These are phyloP conservation scores for Bjerkandera adusta DNA, from an alignment of 1,284 basidiomycete genomes.

Conservation along the genomic window DNA sequence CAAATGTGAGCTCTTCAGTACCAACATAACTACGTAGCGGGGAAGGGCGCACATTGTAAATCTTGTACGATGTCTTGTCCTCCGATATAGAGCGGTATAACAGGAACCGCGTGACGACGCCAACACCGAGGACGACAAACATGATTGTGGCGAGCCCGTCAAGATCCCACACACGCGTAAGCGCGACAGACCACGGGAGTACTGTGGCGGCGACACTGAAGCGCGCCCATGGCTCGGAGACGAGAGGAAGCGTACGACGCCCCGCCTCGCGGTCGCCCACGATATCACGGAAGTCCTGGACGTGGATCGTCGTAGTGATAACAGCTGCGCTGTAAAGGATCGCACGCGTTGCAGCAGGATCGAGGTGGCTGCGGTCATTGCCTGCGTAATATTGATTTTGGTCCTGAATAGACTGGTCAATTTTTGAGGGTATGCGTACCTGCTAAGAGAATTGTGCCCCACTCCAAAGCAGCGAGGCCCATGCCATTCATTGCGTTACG, in stretches of 20 bases:
- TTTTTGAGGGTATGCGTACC: conserved; percentile 6
- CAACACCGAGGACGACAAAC: background rate
- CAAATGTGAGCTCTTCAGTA: too few species aligned
- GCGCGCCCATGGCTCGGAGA: conserved; percentile 24
- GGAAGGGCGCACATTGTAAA: conserved; percentile 9
- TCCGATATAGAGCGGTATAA: background rate
- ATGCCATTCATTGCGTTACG: conserved; percentile 34
- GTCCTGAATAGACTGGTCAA: background rate
- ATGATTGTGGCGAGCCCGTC: background rate
- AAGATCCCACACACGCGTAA: conserved; percentile 8
- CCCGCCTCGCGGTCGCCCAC: conserved; percentile 35
- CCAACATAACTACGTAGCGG: too few species aligned
- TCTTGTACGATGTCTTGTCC: conserved; percentile 6
- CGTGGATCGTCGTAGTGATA: conserved; percentile 36
- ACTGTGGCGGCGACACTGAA: conserved; percentile 5
- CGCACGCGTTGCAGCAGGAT: conserved; percentile 19
- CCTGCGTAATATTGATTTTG: conserved; percentile 24
- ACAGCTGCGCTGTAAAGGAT: conserved; percentile 25
- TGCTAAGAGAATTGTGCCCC: conserved; percentile 25
- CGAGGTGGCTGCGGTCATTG: background rate
- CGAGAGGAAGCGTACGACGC: conserved; percentile 36
- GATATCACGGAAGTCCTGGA: conserved; percentile 41
- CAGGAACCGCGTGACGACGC: background rate
- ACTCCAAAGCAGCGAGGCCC: conserved; percentile 35
- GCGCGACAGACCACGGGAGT: conserved; percentile 11